A percentile compares a stretch with the other conserved stretches of the same genome.
These are phyloP conservation scores for Hibiscus syriacus DNA, from an alignment of 345 rosid genomes.

Conservation along the genomic window DNA sequence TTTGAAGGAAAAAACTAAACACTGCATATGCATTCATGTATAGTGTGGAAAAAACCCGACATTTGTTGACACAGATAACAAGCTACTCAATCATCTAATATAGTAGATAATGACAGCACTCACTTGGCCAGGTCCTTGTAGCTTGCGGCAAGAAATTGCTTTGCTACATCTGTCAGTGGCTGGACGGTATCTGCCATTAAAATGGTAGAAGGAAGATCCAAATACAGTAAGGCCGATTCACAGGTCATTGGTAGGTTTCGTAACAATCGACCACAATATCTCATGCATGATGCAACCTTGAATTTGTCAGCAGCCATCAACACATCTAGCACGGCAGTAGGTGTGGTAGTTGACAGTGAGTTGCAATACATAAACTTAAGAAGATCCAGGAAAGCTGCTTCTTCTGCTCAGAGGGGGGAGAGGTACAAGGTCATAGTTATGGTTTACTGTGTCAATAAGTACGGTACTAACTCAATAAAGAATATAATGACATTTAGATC, in stretches of 20 bases:
- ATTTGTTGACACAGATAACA: neutral
- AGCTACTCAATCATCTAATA: neutral
- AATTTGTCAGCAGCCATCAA: conserved; percentile 76
- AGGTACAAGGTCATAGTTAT: too few species aligned
- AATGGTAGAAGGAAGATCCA: conserved; percentile 69
- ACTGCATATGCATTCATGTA: too few species aligned
- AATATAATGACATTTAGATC: neutral
- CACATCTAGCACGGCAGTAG: conserved; percentile 57
- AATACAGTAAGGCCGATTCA: conserved; percentile 63
- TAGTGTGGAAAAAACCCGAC: neutral
- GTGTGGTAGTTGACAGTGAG: conserved; percentile 33
- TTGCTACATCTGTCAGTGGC: conserved; percentile 69
- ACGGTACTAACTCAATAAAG: neutral
- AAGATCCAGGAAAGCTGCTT: conserved; percentile 70
- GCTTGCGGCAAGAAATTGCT: conserved; percentile 45
- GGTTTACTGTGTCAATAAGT: neutral
- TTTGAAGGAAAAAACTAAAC: neutral
- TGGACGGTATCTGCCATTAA: conserved; percentile 61
- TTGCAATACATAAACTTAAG: conserved; percentile 66
- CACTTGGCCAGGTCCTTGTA: conserved; percentile 62
- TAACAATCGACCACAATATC: conserved; percentile 61
- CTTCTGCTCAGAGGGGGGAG: conserved; percentile 56
- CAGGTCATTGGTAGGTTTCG: conserved; percentile 59
- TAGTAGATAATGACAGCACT: conserved; percentile 11
- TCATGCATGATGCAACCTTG: conserved; percentile 82